Conservation (phyloP, 2,329 filamentous ascomycete species). For the Cladobotryum mycophilum region DNA sequence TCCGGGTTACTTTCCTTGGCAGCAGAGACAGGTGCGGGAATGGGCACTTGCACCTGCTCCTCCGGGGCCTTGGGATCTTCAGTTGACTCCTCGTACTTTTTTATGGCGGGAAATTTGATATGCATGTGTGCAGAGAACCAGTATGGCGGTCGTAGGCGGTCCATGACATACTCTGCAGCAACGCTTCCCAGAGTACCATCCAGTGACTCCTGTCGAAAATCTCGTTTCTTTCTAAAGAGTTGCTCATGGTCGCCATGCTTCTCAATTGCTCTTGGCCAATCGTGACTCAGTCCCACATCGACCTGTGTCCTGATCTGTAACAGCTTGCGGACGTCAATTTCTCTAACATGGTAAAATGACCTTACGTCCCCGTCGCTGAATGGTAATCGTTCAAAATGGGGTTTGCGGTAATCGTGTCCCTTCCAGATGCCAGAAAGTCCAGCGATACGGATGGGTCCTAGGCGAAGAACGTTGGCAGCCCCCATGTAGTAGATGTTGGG, state of each 20-base stretch:
- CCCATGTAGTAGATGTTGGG: conserved; percentile 97
- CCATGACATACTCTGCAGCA: conserved; percentile 74
- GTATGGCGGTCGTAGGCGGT: conserved; percentile 71
- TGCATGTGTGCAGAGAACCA: conserved; percentile 97
- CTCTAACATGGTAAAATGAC: conserved; percentile 83
- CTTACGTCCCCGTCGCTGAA: conserved; percentile 72
- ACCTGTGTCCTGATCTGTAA: conserved; percentile 79
- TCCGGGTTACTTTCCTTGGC: conserved; percentile 47
- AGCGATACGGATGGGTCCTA: conserved; percentile 81
- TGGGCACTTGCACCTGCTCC: conserved; percentile 11
- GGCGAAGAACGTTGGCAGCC: conserved; percentile 77
- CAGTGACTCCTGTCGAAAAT: conserved; percentile 69
- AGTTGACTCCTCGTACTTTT: conserved; percentile 40
- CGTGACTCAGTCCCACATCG: conserved; percentile 87
- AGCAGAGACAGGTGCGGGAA: conserved; percentile 1
- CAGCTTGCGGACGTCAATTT: conserved; percentile 85
- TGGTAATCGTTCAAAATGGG: conserved; percentile 79
- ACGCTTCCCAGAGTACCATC: conserved; percentile 71
- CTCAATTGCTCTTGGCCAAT: conserved; percentile 87
- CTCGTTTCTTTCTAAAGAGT: conserved; percentile 67
- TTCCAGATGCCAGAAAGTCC: conserved; percentile 96
- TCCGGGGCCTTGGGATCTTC: conserved; percentile 17
- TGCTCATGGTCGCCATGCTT: conserved; percentile 62
- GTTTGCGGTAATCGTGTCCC: conserved; percentile 74
- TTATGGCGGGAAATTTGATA: conserved; percentile 72